A percentile compares a stretch with the other conserved stretches of the same genome.
Evolutionary conservation across 1,284 basidiomycete genomes (phyloP).

Genomic region (Pseudozyma hubeiensis): DNA sequence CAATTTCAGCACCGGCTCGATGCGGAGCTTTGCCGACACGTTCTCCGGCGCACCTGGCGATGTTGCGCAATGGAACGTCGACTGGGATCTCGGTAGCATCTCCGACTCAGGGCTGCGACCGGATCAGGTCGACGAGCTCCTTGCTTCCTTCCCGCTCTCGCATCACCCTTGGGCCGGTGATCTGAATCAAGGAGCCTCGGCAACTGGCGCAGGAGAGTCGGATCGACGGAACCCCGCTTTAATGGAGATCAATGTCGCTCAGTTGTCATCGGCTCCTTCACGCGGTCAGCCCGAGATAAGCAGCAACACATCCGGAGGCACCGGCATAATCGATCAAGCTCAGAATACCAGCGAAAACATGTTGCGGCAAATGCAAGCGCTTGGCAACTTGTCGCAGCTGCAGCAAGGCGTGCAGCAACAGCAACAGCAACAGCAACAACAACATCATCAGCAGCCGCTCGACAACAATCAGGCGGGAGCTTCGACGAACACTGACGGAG

Average conservation of each 20-base stretch:
- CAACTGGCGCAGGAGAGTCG: conserved; percentile 3
- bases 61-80: conserved; percentile 31
- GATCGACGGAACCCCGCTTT: background rate
- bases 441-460: conserved; percentile 5
- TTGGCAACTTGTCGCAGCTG: conserved; percentile 8
- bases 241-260: background rate
- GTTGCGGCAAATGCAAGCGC: conserved; percentile 19
- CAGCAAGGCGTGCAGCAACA: conserved; percentile 3
- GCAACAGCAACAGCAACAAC: conserved; percentile 7
- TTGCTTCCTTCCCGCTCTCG: conserved; percentile 45
- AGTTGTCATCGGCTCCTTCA: conserved; percentile 10
- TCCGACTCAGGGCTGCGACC: conserved; percentile 28
- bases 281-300: background rate
- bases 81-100: conserved; percentile 44
- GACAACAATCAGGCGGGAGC: conserved; percentile 1
- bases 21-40: conserved; percentile 34
- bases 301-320: background rate
- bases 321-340: conserved; percentile 2
- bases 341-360: conserved; percentile 15
- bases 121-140: conserved; percentile 26
- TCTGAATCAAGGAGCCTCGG: conserved; percentile 30
- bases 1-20: conserved; percentile 13
- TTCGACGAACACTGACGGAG: conserved; percentile 11
- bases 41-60: conserved; percentile 18
- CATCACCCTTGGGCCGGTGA: conserved; percentile 57